Evolutionary conservation across 345 rosid species (phyloP).

Genomic region (Euphorbia tirucalli): DNA sequence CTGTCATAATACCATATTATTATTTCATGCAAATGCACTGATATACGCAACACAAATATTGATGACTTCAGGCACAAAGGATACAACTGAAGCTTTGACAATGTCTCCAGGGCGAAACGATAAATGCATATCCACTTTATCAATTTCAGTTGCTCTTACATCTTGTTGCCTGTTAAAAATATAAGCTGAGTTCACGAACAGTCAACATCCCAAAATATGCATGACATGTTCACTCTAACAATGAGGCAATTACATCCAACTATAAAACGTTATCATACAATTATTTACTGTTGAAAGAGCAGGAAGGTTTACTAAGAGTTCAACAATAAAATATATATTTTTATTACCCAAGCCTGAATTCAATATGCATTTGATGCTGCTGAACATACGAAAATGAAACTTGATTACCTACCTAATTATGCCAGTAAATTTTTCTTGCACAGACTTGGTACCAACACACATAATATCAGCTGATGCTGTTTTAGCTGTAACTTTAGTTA

Average conservation of each 20-base stretch:
- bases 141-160: constrained; percentile 90
- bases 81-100: constrained; percentile 86
- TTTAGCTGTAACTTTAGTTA: constrained; percentile 81
- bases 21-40: neutral
- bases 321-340: neutral
- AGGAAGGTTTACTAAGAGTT: neutral
- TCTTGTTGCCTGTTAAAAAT: constrained; percentile 72
- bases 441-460: constrained; percentile 81
- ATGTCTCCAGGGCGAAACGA: constrained; percentile 87
- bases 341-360: neutral
- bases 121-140: constrained; percentile 81
- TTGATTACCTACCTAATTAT: constrained; percentile 51
- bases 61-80: constrained; percentile 38
- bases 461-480: constrained; percentile 76
- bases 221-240: neutral
- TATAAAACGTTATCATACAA: neutral
- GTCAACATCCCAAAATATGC: neutral
- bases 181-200: neutral
- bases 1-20: neutral
- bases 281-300: neutral
- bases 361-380: constrained; percentile 1
- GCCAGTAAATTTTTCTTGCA: constrained; percentile 79
- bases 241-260: neutral
- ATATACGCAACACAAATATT: constrained; percentile 1
- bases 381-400: neutral